Conservation (phyloP, 1,284 basidiomycete species). For the Cystobasidiaceae sp. region DNA sequence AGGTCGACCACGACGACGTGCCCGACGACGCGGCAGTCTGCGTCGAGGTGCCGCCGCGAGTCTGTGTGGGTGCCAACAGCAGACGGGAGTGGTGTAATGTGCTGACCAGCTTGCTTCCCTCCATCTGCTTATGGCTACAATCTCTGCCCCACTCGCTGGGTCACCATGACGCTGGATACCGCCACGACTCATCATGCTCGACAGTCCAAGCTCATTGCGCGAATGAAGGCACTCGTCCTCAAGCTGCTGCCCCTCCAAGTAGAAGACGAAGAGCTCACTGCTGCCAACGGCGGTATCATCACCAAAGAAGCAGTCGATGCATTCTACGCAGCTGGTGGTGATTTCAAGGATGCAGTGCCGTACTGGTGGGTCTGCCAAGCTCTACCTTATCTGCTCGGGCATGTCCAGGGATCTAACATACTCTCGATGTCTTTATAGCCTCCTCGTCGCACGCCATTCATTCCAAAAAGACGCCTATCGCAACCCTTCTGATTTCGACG, state of each 20-base stretch:
- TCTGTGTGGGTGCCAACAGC: conserved; percentile 2
- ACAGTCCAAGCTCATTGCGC: conserved; percentile 56
- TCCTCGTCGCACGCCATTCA: conserved; percentile 38
- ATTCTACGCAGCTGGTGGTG: conserved; percentile 51
- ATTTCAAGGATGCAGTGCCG: conserved; percentile 67
- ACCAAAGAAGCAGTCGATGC: conserved; percentile 41
- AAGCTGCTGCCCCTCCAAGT: conserved; percentile 77
- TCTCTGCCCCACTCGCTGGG: too few relatives aligned
- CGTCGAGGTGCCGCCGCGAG: conserved; percentile 16
- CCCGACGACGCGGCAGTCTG: background rate
- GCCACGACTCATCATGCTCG: too few relatives aligned
- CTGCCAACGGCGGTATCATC: conserved; percentile 59
- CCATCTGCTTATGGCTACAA: too few relatives aligned
- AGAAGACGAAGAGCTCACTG: conserved; percentile 50
- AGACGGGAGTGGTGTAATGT: background rate
- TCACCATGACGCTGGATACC: too few relatives aligned
- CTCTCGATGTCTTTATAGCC: background rate
- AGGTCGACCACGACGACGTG: background rate
- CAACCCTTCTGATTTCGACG: conserved; percentile 67
- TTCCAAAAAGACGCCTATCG: conserved; percentile 33
- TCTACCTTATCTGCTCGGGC: conserved; percentile 32
- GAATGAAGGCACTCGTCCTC: conserved; percentile 69
- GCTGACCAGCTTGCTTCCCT: background rate
- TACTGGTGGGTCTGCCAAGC: too few relatives aligned
- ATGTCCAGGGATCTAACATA: conserved; percentile 31